Conservation (phyloP, 768 basidiomycete genomes). For the Auriscalpium vulgare region DNA sequence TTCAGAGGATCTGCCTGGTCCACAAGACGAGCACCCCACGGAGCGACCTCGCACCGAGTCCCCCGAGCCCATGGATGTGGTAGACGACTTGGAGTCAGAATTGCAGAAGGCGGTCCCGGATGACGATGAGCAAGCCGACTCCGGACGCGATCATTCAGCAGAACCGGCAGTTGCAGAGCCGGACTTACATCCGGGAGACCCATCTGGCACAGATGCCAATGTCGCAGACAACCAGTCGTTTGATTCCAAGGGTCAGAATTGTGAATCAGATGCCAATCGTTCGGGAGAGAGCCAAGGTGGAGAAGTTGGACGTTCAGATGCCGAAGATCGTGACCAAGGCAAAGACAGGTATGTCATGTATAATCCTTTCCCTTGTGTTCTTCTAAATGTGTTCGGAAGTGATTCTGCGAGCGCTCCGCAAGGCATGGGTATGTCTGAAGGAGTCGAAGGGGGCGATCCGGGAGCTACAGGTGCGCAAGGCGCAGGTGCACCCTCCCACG, state of each 20-base stretch:
- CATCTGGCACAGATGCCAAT: constrained; percentile 7
- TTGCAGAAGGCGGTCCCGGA: constrained; percentile 13
- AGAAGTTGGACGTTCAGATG: constrained; percentile 3
- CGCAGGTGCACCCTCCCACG: constrained; percentile 32
- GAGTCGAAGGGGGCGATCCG: constrained; percentile 11
- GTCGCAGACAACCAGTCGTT: not conserved
- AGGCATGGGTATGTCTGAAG: not conserved
- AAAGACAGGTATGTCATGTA: constrained; percentile 2
- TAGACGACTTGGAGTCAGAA: not conserved
- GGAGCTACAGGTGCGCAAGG: constrained; percentile 37
- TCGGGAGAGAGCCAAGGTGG: constrained; percentile 3
- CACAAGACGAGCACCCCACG: constrained; percentile 9
- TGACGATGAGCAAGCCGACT: constrained; percentile 31
- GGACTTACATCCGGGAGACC: constrained; percentile 28
- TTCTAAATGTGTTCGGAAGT: not conserved
- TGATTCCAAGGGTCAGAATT: not conserved
- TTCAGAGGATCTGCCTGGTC: constrained; percentile 12
- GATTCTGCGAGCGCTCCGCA: not conserved
- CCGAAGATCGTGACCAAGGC: not conserved
- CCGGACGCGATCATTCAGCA: constrained; percentile 29
- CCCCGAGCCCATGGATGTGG: not conserved
- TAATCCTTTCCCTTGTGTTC: not conserved
- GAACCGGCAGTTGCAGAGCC: constrained; percentile 26
- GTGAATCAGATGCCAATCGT: not conserved
- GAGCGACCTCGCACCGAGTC: not conserved